phyloP scores from a whole-genome alignment of 208 protist genomes.

The Trypanosoma mega region DNA sequence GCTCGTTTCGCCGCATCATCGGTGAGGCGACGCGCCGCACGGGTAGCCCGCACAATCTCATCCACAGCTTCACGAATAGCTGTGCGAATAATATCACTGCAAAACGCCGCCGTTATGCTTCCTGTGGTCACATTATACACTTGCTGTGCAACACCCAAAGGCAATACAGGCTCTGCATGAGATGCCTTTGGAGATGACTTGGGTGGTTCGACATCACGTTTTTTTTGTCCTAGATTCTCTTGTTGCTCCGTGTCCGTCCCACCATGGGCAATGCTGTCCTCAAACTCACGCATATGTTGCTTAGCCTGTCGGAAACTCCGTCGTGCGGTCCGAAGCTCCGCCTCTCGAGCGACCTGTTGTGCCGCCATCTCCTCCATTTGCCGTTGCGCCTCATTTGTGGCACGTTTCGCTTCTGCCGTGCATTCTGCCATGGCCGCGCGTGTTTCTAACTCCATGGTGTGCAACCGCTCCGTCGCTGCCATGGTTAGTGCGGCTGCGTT shows the following conservation, averaged over 20 bases:
- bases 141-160: not conserved
- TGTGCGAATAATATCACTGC: constrained; percentile 37
- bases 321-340: constrained; percentile 26
- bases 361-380: constrained; percentile 43
- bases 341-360: constrained; percentile 39
- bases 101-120: constrained; percentile 16
- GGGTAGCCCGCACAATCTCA: constrained; percentile 53
- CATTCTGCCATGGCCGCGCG: constrained; percentile 39
- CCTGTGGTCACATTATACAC: not conserved
- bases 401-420: constrained; percentile 35
- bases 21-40: constrained; percentile 27
- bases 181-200: not conserved
- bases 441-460: constrained; percentile 37
- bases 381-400: constrained; percentile 35
- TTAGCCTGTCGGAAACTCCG: constrained; percentile 37
- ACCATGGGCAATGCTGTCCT: too few species aligned
- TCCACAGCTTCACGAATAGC: constrained; percentile 65
- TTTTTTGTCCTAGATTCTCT: not conserved
- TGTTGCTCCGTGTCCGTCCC: not conserved
- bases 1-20: constrained; percentile 36
- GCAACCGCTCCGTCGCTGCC: constrained; percentile 34
- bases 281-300: constrained; percentile 25
- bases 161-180: not conserved
- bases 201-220: too few species aligned
- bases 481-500: too few species aligned